Base-by-base conservation (phyloP, 371 early-diverging fungal species). In the Parasitella parasitica region DNA sequence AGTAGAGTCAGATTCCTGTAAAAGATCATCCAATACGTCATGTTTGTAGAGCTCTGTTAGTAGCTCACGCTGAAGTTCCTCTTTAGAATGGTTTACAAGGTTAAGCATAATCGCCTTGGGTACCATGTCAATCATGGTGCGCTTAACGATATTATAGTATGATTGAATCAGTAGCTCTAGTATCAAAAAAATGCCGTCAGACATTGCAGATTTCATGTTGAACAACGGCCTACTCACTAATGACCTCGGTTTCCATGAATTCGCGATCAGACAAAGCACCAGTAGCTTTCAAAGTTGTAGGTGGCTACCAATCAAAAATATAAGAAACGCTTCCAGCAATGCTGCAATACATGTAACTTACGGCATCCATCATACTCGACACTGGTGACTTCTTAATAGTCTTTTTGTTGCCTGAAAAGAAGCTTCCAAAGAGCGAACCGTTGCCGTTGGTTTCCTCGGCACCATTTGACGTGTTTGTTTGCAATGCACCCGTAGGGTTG, bases 101-200 rank as follows among this genome's bases (percentile, higher is more conserved):
- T 98, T 97, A 28, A 94, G 84, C 97, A 99, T 98, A 64, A 99
- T 94, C 6, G 99, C 96, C 73, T 99, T 99, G 48, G 99, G 99
- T 1, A 99, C 95, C 82, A 98, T 92, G 73, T 99, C 99, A 43
- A 96, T 87, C 60, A 97, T 89, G 4, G 97, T 99, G 55, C 97
- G 91, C 84, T 99, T 99, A 54, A 98, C 96, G 75, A 99, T 97
- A 70, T 94, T 92, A 75, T 90, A 98, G 81, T 99, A 99, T 3
- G 96, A 96, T 61, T 89, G 86, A 53, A 99, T 93, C 63, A 98
- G 85, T 38, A 98, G 86, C 78, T 98, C 87, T 87, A 54, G 13
- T 61, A n/a, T 36, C 53, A 9, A 27, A 27, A 32, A 37, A 20
- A 28, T 39, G 16, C 1, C 1, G 11, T 32, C 32, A 32, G 32